Evolutionary conservation across 805 yeast genomes (phyloP).

Genomic region (Saturnispora hagleri): DNA sequence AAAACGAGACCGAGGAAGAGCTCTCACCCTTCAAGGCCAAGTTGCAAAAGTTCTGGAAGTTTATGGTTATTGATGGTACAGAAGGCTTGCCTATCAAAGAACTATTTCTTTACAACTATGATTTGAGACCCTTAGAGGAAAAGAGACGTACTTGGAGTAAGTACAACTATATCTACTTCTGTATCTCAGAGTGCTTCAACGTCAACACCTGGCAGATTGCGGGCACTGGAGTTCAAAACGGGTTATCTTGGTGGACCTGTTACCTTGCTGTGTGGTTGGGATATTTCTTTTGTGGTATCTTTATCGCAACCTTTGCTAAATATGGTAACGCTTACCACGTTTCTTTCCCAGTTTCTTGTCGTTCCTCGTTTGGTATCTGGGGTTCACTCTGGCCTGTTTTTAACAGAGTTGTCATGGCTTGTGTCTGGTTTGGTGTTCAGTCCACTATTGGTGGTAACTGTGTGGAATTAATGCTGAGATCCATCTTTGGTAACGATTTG

Average conservation of each 20-base stretch:
- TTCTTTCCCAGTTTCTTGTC: conserved; percentile 37
- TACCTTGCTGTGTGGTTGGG: conserved; percentile 15
- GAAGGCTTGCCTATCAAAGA: conserved; percentile 41
- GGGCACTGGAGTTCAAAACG: conserved; percentile 26
- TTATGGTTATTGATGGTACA: conserved; percentile 19
- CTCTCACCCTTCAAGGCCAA: not conserved
- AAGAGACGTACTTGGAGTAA: conserved; percentile 27
- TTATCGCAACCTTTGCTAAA: conserved; percentile 37
- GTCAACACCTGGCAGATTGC: conserved; percentile 26
- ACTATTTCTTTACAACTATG: conserved; percentile 42
- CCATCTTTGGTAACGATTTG: conserved; percentile 24
- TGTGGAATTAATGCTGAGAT: conserved; percentile 29
- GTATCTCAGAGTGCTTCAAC: conserved; percentile 24
- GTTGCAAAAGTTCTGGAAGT: not conserved
- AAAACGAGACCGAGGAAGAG: not conserved
- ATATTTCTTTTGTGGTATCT: conserved; percentile 24
- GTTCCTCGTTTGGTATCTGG: conserved; percentile 38
- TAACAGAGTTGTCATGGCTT: conserved; percentile 35
- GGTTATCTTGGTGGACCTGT: conserved; percentile 17
- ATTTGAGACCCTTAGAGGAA: conserved; percentile 26
- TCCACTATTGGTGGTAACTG: conserved; percentile 39
- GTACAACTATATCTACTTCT: conserved; percentile 11
- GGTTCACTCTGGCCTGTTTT: conserved; percentile 37
- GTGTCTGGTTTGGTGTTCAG: conserved; percentile 40
- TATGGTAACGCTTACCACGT: conserved; percentile 44